These are phyloP conservation scores for Oxytropis ochrocephala DNA, from an alignment of 306 rosid genomes.

Conservation along the genomic window DNA sequence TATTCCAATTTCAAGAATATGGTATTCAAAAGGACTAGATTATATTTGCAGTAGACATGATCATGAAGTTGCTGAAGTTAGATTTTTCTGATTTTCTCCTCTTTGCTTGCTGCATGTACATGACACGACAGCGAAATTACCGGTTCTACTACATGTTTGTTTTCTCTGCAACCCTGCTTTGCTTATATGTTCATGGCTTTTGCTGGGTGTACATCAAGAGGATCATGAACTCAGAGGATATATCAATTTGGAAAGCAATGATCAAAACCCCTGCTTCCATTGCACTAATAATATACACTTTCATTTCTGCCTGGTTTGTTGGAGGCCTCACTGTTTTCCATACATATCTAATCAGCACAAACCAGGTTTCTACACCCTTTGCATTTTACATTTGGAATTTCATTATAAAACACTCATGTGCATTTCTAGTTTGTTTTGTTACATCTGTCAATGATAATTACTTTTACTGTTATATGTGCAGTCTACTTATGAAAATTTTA, in stretches of 20 bases:
- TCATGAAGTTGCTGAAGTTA: constrained; percentile 2
- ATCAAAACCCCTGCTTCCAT: constrained; percentile 64
- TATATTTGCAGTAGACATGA: constrained; percentile 10
- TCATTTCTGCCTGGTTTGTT: constrained; percentile 61
- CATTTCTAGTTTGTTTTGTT: constrained; percentile 8
- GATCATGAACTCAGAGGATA: constrained; percentile 43
- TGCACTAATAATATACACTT: constrained; percentile 47
- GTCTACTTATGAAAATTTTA: constrained; percentile 77
- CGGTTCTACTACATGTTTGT: constrained; percentile 67
- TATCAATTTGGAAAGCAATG: constrained; percentile 64
- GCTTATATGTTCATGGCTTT: constrained; percentile 61
- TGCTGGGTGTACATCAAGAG: constrained; percentile 66
- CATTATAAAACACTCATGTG: not conserved
- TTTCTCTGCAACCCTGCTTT: constrained; percentile 53
- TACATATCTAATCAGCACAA: constrained; percentile 66
- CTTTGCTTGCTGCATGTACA: constrained; percentile 12
- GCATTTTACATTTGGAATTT: not conserved
- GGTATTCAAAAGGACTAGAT: not conserved
- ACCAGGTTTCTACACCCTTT: constrained; percentile 70
- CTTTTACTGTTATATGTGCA: constrained; percentile 31
- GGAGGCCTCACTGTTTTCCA: constrained; percentile 67
- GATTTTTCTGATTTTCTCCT: not conserved
- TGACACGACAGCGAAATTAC: constrained; percentile 59
- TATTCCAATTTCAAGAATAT: not conserved
- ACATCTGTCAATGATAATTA: not conserved